Conservation (phyloP, 164 flowering plant genomes). For the Annona squamosa region DNA sequence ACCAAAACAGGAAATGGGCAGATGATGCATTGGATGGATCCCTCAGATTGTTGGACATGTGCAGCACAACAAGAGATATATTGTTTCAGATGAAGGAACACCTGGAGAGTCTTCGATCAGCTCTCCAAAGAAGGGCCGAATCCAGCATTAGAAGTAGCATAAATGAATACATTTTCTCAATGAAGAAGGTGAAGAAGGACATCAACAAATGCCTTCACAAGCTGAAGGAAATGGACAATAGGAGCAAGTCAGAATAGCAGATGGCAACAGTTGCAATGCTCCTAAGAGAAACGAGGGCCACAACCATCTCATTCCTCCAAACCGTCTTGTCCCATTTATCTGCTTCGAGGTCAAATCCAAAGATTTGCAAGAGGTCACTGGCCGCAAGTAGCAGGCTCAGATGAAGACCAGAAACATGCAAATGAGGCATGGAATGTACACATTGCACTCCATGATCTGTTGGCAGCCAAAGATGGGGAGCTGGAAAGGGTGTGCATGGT, state of each 20-base stretch:
- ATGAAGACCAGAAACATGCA: slow-evolving; percentile 1
- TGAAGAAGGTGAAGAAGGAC: slow-evolving; percentile 5
- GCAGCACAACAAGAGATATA: slow-evolving; percentile 23
- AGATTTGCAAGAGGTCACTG: slow-evolving; percentile 27
- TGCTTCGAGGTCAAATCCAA: slow-evolving; percentile 13
- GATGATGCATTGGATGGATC: slow-evolving; percentile 30
- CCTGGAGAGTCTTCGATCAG: slow-evolving; percentile 17
- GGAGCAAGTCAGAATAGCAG: slow-evolving; percentile 1
- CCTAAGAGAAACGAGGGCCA: slow-evolving; percentile 27
- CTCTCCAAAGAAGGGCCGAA: slow-evolving; percentile 25
- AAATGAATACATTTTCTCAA: too few relatives aligned
- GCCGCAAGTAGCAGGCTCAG: slow-evolving; percentile 12
- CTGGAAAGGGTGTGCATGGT: slow-evolving; percentile 22
- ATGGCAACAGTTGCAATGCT: slow-evolving; percentile 16
- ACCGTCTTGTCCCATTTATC: slow-evolving; percentile 28
- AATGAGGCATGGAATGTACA: slow-evolving; percentile 35
- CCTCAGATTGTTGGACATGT: slow-evolving; percentile 32
- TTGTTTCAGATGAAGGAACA: slow-evolving; percentile 26
- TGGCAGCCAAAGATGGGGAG: slow-evolving; percentile 12
- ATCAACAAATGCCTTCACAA: slow-evolving; percentile 18
- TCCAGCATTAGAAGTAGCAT: too few relatives aligned
- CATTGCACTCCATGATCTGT: slow-evolving; percentile 15
- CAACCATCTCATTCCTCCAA: slow-evolving; percentile 26
- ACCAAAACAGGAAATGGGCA: slow-evolving; percentile 19
- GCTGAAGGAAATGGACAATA: slow-evolving; percentile 20